Conservation (phyloP, 2,329 filamentous ascomycete species). For the Claviceps pusilla region DNA sequence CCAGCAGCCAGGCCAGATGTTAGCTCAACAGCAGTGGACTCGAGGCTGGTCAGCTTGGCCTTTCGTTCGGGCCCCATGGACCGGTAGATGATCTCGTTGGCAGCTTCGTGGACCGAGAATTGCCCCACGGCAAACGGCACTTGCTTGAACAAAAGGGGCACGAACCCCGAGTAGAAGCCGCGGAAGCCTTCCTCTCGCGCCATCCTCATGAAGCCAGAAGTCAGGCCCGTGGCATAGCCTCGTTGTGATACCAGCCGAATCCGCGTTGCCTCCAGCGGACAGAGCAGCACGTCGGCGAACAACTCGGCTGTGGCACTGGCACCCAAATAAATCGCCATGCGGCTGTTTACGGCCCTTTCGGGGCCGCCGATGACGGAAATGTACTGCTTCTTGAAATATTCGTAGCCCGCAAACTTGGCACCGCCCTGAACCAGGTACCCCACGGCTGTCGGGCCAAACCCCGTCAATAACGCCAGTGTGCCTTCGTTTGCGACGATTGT, state of each 20-base stretch:
- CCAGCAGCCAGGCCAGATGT: slow-evolving; percentile 75
- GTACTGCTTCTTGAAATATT: slow-evolving; percentile 84
- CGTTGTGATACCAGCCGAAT: slow-evolving; percentile 70
- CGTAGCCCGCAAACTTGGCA: slow-evolving; percentile 83
- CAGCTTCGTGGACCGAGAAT: slow-evolving; percentile 87
- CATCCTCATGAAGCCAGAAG: slow-evolving; percentile 61
- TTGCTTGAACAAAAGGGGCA: slow-evolving; percentile 75
- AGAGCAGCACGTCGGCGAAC: slow-evolving; percentile 67
- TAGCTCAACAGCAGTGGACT: slow-evolving; percentile 72
- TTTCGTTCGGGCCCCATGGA: slow-evolving; percentile 52
- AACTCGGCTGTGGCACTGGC: slow-evolving; percentile 56
- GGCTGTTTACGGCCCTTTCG: slow-evolving; percentile 27
- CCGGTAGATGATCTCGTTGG: slow-evolving; percentile 60
- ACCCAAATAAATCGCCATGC: slow-evolving; percentile 54
- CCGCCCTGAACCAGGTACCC: slow-evolving; percentile 84
- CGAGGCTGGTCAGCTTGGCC: slow-evolving; percentile 49
- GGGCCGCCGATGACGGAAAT: slow-evolving; percentile 51
- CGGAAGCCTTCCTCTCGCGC: slow-evolving; percentile 58
- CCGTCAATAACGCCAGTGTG: slow-evolving; percentile 63
- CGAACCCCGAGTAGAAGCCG: slow-evolving; percentile 85
- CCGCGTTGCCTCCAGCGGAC: slow-evolving; percentile 73
- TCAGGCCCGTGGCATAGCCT: slow-evolving; percentile 57
- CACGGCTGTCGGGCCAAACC: slow-evolving; percentile 70
- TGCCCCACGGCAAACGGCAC: slow-evolving; percentile 89
- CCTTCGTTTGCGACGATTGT: slow-evolving; percentile 70